Conservation (phyloP, 176 grass and related monocot species). For the Tillandsia leiboldiana region DNA sequence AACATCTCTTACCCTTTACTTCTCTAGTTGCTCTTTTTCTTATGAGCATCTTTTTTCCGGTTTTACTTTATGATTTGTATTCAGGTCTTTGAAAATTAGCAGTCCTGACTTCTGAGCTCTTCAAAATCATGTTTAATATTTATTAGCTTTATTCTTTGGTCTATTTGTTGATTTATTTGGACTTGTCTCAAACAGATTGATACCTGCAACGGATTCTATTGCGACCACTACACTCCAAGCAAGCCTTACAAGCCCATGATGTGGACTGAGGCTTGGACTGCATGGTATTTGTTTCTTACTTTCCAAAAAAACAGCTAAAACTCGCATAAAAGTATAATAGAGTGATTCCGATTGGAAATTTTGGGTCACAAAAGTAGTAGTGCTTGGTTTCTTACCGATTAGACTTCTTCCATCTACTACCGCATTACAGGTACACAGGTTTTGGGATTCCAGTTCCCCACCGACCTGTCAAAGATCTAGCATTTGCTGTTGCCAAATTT, state of each 20-base stretch:
- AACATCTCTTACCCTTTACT: too few species aligned
- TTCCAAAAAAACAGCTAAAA: neutral
- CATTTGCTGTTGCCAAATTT: slow-evolving; percentile 89
- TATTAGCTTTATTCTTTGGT: neutral
- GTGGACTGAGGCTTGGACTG: slow-evolving; percentile 98
- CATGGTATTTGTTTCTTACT: slow-evolving; percentile 46
- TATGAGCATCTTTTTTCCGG: too few species aligned
- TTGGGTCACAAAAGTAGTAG: too few species aligned
- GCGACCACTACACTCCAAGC: slow-evolving; percentile 81
- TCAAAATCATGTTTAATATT: too few species aligned
- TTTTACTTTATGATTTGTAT: too few species aligned
- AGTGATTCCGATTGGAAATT: too few species aligned
- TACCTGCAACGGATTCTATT: slow-evolving; percentile 97
- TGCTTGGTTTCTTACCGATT: slow-evolving; percentile 12
- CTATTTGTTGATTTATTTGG: neutral
- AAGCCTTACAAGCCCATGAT: slow-evolving; percentile 85
- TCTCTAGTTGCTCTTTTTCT: too few species aligned
- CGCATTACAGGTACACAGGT: slow-evolving; percentile 64
- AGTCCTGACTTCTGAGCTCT: too few species aligned
- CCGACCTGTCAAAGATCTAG: slow-evolving; percentile 87
- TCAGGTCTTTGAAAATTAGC: too few species aligned
- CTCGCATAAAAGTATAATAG: neutral
- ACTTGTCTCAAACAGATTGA: slow-evolving; percentile 43
- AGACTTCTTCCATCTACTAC: slow-evolving; percentile 13
- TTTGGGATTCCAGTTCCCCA: slow-evolving; percentile 87